A percentile compares a stretch with the other conserved stretches of the same genome.
These are phyloP conservation scores for Aureobasidium namibiae DNA, from an alignment of 2,329 filamentous ascomycete species.

Conservation along the genomic window DNA sequence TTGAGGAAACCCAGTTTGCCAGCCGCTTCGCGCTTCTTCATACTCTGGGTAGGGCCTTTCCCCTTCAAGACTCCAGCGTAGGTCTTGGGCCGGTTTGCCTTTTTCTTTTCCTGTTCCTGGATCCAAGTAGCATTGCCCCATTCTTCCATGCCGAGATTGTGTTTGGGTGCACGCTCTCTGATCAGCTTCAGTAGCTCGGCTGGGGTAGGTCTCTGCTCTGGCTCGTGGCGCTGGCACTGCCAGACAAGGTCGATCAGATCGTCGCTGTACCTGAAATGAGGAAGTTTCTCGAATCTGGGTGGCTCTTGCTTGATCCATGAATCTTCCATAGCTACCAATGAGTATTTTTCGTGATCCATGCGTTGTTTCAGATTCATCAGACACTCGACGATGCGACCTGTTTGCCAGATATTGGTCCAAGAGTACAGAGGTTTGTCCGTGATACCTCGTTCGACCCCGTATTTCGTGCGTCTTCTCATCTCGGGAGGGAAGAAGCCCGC, in stretches of 20 bases:
- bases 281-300: neutral
- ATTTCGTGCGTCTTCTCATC: neutral
- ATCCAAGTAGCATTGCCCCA: neutral
- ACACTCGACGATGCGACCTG: neutral
- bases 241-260: neutral
- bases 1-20: neutral
- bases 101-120: neutral
- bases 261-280: neutral
- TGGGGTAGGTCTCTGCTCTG: neutral
- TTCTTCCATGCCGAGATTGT: neutral
- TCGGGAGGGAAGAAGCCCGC: neutral
- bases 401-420: constrained; percentile 2
- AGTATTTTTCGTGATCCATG: no score
- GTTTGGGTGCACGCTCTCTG: neutral
- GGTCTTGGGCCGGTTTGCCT: neutral
- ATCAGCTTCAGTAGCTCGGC: neutral
- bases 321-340: neutral
- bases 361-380: neutral
- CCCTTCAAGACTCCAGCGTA: neutral
- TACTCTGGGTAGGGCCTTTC: no score
- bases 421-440: neutral
- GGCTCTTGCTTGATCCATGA: neutral
- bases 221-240: neutral
- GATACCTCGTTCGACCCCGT: neutral
- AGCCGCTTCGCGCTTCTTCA: no score